These are phyloP conservation scores for Hypoxylon sp. DNA, from an alignment of 2,329 filamentous ascomycete genomes.

Conservation along the genomic window DNA sequence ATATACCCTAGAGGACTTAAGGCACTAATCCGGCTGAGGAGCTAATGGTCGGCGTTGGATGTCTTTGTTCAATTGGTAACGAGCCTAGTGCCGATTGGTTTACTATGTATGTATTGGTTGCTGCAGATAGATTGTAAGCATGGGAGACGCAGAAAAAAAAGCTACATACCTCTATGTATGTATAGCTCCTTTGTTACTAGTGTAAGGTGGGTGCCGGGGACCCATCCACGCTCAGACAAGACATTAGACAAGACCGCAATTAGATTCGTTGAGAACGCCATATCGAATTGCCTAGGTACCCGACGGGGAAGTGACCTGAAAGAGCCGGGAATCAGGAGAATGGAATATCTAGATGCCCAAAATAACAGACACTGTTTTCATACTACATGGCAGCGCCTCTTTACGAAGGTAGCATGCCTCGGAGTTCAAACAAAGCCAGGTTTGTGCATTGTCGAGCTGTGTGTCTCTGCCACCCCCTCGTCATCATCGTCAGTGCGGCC, in stretches of 20 bases:
- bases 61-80: conserved; percentile 23
- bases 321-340: conserved; percentile 8
- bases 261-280: conserved; percentile 12
- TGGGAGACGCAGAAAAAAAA: conserved; percentile 25
- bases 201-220: conserved; percentile 14
- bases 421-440: conserved; percentile 17
- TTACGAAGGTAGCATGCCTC: conserved; percentile 15
- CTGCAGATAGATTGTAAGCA: conserved; percentile 42
- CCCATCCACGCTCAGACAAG: conserved; percentile 12
- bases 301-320: conserved; percentile 6
- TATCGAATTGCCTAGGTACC: conserved; percentile 10
- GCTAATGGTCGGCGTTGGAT: conserved; percentile 25
- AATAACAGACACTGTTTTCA: conserved; percentile 8
- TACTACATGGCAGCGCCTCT: neutral
- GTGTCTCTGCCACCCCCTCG: conserved; percentile 16
- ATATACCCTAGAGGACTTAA: conserved; percentile 7
- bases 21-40: conserved; percentile 23
- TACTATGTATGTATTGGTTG: conserved; percentile 8
- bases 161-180: conserved; percentile 1
- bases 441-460: conserved; percentile 16
- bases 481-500: conserved; percentile 30
- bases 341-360: conserved; percentile 12
- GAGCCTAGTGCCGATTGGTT: conserved; percentile 35
- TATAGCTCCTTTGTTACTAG: conserved; percentile 1
- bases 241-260: neutral